These are phyloP conservation scores for Metarhizium rileyi DNA, from an alignment of 2,329 filamentous ascomycete species.

Conservation along the genomic window DNA sequence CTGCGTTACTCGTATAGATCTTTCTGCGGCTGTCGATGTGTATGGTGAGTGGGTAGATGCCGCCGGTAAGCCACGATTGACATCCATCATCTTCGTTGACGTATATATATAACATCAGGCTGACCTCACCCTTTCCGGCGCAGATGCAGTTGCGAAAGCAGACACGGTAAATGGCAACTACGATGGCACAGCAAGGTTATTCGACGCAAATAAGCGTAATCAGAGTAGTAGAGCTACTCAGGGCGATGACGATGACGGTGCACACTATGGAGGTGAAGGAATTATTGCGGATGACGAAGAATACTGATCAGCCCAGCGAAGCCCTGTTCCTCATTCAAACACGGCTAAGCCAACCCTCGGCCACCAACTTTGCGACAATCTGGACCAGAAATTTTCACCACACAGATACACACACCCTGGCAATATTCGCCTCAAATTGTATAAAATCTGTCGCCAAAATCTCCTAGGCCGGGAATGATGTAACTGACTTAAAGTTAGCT, in stretches of 20 bases:
- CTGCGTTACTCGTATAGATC: slow-evolving; percentile 43
- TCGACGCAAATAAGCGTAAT: slow-evolving; percentile 9
- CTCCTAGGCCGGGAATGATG: slow-evolving; percentile 85
- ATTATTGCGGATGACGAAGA: slow-evolving; percentile 47
- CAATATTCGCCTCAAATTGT: slow-evolving; percentile 51
- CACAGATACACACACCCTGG: background rate
- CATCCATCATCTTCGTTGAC: background rate
- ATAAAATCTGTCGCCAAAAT: slow-evolving; percentile 94
- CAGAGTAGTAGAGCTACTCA: slow-evolving; percentile 9
- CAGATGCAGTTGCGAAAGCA: slow-evolving; percentile 43
- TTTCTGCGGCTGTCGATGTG: slow-evolving; percentile 86
- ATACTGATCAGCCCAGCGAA: slow-evolving; percentile 29
- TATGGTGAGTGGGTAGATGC: slow-evolving; percentile 99
- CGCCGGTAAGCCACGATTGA: slow-evolving; percentile 34
- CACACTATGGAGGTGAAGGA: slow-evolving; percentile 42
- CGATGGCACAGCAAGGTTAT: slow-evolving; percentile 15
- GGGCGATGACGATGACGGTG: slow-evolving; percentile 39
- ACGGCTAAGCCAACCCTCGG: background rate
- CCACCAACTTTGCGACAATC: too few species aligned
- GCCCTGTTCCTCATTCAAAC: background rate
- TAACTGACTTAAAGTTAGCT: slow-evolving; percentile 54
- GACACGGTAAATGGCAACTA: slow-evolving; percentile 21
- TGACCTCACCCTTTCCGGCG: background rate
- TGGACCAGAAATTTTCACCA: too few species aligned
- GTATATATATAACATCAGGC: background rate